Evolutionary conservation across 306 rosid genomes (phyloP), one percentile per base, ranked within the genome.

Genomic region (Dicorynia guianensis): DNA sequence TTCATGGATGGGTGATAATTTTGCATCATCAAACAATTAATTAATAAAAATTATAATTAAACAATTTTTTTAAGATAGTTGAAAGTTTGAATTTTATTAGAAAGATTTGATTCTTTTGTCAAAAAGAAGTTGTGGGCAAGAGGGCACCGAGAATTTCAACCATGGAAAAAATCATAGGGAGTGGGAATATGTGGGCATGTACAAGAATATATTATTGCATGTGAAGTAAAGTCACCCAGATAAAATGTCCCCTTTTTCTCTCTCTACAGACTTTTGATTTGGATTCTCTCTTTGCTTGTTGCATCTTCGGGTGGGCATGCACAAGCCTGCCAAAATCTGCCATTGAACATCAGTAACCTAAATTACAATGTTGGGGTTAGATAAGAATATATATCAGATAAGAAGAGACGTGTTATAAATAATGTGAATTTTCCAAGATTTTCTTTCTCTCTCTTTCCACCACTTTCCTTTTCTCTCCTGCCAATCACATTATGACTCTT

Each of bases 331-430:
- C 30, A 25, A 25, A 25, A 2, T 25, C 30, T 25, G 30, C 30
- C 30, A 25, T 25, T 25, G 30, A 25, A 25, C 30, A 25, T 25
- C 30, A 25, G 30, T 25, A 25, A 25, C 30, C 30, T 25, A 25
- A 25, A 25, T 25, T 25, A 25, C 2, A 25, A 25, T 25, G 30
- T 25, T 25, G 30, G 30, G 30, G 30, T 25, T 25, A 25, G 30
- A 25, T 25, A 25, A 25, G 30, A 25, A 1, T 1, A 25, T 1
- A 25, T 25, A 25, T 25, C 30, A 25, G 30, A 49, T n/a, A 43
- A 64, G 33, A 66, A 11, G 57, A 66, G 73, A 76, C 73, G 30
- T 55, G 73, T 54, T 11, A 25, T 65, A 46, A 10, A 25, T 65
- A 46, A 10, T 66, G 65, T 52, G 70, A 25, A 9, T 50, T 46